Base-by-base conservation (phyloP, 768 basidiomycete species). In the Cyathus striatus region DNA sequence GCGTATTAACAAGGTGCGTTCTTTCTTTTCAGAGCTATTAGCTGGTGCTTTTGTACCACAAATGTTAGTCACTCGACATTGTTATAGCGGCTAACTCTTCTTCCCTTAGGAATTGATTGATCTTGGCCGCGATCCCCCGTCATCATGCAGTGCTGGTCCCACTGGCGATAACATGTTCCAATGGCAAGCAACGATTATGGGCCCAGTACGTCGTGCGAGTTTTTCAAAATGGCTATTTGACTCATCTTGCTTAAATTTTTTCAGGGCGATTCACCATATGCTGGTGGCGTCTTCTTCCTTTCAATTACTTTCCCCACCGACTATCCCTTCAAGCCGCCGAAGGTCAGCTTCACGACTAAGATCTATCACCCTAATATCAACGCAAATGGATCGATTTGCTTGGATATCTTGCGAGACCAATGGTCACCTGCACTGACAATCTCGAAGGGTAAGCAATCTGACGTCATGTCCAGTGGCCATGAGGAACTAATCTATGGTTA, bases 281-380 rank as follows among this genome's bases (percentile, higher is more conserved):
- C 95, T 23, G 96, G 96, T 58, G 96, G 96, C 63, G 96, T 99
- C 43, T 99, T 99, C 76, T 98, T 98, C 87, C 82, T 94, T 37
- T 84, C 86, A 38, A 93, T 95, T 63, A 81, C 76, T 34, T 93
- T 93, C 78, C 90, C 91, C 37, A 90, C 88, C 66, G 95, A 99
- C 66, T 99, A 99, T 74, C 96, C 96, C 20, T 98, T 98, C 86
- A 97, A 98, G 72, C 96, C 96, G 33, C 96, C 96, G 68, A 99
- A 99, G 80, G 92, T 99, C 70, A 86, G 86, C 74, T 99, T 99
- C 69, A 95, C 92, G 53, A 98, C 96, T 61, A 97, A 96, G 88
- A 97, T 97, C 57, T 98, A 97, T 67, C 95, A 98, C 68, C 95
- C 95, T 25, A 98, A 98, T 77, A 97, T 99, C 92, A 99, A 99